These are phyloP conservation scores for Hyaloscypha variabilis DNA, from an alignment of 495 filamentous ascomycete species.

Conservation along the genomic window DNA sequence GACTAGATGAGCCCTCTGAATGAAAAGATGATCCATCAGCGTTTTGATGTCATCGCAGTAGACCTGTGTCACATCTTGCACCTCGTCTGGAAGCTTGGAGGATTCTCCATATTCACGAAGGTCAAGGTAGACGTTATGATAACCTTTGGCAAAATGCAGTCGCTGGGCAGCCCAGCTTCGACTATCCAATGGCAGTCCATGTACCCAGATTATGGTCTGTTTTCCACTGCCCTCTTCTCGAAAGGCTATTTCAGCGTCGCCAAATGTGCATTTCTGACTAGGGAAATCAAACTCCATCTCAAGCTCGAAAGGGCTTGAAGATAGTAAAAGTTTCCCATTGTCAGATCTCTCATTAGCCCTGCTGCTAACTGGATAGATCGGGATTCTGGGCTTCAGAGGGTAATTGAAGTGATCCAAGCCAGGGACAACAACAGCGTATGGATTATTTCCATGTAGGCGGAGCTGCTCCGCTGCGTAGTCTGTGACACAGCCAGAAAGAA, in stretches of 20 bases:
- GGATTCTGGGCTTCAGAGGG: too few species aligned
- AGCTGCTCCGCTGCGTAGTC: not conserved
- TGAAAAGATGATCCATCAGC: not conserved
- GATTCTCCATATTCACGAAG: not conserved
- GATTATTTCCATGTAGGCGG: not conserved
- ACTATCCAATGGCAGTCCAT: not conserved
- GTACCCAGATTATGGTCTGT: not conserved
- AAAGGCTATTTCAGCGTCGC: too few species aligned
- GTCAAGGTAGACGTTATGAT: not conserved
- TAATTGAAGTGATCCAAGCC: not conserved
- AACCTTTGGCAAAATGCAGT: not conserved
- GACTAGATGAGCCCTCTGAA: not conserved
- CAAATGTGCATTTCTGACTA: too few species aligned
- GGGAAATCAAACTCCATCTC: too few species aligned
- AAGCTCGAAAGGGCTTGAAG: too few species aligned
- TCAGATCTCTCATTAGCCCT: too few species aligned
- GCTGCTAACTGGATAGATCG: too few species aligned
- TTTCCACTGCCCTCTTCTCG: too few species aligned
- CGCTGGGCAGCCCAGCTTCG: not conserved
- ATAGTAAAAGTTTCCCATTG: too few species aligned
- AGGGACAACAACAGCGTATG: not conserved
- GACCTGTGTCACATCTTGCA: not conserved
- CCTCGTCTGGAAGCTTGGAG: not conserved
- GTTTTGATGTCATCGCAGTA: not conserved
- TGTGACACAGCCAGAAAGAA: conserved; percentile 1